phyloP scores from a whole-genome alignment of 75 land plant genomes.

The Sequoia sempervirens region DNA sequence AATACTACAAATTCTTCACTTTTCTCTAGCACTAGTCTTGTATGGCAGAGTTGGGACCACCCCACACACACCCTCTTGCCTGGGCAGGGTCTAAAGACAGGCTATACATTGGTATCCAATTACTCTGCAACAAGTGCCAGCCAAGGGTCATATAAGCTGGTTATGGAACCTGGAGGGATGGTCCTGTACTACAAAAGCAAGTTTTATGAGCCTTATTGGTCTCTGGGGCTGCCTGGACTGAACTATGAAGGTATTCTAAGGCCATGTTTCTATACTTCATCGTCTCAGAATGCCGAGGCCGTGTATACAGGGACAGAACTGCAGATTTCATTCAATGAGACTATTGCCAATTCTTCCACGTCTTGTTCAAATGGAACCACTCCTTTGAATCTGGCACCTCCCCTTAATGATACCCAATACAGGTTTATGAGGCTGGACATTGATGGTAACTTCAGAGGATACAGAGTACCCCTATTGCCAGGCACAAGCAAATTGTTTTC shows the following conservation, averaged over 20 bases:
- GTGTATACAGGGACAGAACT: not conserved
- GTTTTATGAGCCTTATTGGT: slow-evolving; percentile 12
- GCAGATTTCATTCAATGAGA: not conserved
- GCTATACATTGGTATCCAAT: not conserved
- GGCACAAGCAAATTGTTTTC: not conserved
- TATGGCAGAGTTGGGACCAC: slow-evolving; percentile 18
- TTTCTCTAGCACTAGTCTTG: not conserved
- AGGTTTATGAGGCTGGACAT: slow-evolving; percentile 11
- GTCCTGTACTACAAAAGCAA: slow-evolving; percentile 7
- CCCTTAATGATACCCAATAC: not conserved
- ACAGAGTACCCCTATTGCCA: not conserved
- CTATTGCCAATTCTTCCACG: not conserved
- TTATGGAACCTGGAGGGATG: slow-evolving; percentile 10
- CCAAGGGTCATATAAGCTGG: slow-evolving; percentile 13
- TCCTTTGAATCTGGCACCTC: not conserved
- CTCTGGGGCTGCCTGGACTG: not conserved
- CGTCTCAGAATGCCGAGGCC: not conserved
- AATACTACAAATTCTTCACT: not conserved
- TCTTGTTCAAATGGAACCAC: not conserved
- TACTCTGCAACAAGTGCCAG: not conserved
- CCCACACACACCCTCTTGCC: slow-evolving; percentile 13
- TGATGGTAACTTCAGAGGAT: slow-evolving; percentile 9
- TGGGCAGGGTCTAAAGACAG: not conserved
- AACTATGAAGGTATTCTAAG: slow-evolving; percentile 1
- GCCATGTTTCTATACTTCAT: slow-evolving; percentile 5